Evolutionary conservation across 495 filamentous ascomycete genomes (phyloP), one percentile per base, ranked within the genome.

Genomic region (Lepidopterella palustris): DNA sequence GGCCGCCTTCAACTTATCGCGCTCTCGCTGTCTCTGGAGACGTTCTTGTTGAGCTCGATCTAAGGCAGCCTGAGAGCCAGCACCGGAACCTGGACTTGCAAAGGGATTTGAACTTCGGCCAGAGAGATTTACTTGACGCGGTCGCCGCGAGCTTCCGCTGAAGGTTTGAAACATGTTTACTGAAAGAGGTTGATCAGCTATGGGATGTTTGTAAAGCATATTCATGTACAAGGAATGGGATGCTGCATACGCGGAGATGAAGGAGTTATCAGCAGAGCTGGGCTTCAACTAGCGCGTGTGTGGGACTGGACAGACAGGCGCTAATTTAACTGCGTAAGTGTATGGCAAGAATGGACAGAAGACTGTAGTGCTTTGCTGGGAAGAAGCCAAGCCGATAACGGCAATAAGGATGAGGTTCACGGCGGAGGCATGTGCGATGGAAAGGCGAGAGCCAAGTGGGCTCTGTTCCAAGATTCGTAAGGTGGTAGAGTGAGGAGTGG

Each of bases 41-140:
- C 93, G 85, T 66, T 96, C 90, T 60, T 88, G 86, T 66, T 96
- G 89, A 21, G 93, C 95, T 62, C 87, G 82, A 25, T 87, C 87
- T 13, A 97, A 80, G 0, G 92, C 86, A 67, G 84, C 85, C 58
- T 89, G 88, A 3, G 84, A 78, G 20, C 86, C 87, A 9, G 80
- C 72, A 13, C 68, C 76, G 66, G 53, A 63, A 27, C 72, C 61
- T n/a, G 67, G 31, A 53, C 58, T 55, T 74, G 85, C 83, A 72
- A 91, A 89, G 26, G 88, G 85, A 73, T 93, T 89, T 56, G 73
- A 77, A 66, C 84, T 82, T 61, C 92, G 88, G 64, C 92, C 95
- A 53, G 89, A 92, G 58, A 98, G 86, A 72, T 98, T 96, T 63
- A 98, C 90, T 70, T 96, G 89, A 54, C 93, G 87, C 52, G 85